These are phyloP conservation scores for Pseudocercospora musae DNA, from an alignment of 2,329 filamentous ascomycete species.

Conservation along the genomic window DNA sequence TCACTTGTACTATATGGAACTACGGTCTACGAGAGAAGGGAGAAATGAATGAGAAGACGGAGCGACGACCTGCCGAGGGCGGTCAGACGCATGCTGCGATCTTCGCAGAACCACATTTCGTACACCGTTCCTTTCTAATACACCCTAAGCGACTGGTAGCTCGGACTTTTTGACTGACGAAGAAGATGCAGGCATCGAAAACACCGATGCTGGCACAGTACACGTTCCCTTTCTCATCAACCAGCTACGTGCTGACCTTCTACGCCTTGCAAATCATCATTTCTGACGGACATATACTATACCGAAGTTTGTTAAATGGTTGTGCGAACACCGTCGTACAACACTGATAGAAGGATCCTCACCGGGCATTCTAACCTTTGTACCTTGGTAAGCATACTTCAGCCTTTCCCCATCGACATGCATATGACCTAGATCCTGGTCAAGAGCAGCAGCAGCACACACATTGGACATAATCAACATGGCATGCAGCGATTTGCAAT, in stretches of 20 bases:
- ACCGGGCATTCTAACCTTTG: too few species aligned
- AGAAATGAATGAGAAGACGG: not conserved
- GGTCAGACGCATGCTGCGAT: conserved; percentile 1
- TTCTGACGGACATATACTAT: not conserved
- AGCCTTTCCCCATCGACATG: not conserved
- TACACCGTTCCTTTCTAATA: too few species aligned
- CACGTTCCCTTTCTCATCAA: not conserved
- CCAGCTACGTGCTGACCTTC: not conserved
- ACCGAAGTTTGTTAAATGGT: not conserved
- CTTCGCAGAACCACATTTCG: not conserved
- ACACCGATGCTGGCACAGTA: not conserved
- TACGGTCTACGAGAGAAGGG: conserved; percentile 4
- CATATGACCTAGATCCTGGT: not conserved
- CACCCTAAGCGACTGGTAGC: too few species aligned
- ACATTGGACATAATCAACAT: not conserved
- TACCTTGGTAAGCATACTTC: not conserved
- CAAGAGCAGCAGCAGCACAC: not conserved
- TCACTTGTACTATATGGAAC: not conserved
- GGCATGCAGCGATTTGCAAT: not conserved
- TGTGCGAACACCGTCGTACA: not conserved
- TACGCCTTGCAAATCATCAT: not conserved
- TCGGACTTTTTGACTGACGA: not conserved
- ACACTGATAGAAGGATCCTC: not conserved
- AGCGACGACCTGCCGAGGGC: not conserved
- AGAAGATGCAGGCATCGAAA: not conserved